Percentiles rank a stretch among this genome's conserved stretches.
Evolutionary conservation across 768 basidiomycete species (phyloP).

Genomic region (Collybiopsis luxurians): DNA sequence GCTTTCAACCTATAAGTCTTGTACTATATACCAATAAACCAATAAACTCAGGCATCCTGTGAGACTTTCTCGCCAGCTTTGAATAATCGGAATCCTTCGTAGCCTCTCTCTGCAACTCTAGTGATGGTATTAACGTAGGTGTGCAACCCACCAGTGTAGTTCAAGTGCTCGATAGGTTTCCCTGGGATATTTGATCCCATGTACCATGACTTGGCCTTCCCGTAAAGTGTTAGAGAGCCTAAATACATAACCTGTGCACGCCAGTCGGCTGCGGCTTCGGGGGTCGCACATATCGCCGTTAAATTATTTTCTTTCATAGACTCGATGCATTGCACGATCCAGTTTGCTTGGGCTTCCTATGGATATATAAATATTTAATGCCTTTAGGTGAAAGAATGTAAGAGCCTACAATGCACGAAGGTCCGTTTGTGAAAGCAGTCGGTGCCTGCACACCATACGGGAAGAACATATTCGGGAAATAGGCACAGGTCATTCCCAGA

Average conservation of each 20-base stretch:
- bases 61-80: too few species aligned
- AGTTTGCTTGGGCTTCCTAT: constrained; percentile 24
- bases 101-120: constrained; percentile 12
- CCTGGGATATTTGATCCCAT: constrained; percentile 14
- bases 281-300: background rate
- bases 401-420: constrained; percentile 4
- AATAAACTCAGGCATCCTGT: too few species aligned
- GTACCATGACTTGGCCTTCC: constrained; percentile 12
- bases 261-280: constrained; percentile 4
- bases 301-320: constrained; percentile 13
- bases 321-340: constrained; percentile 20
- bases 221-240: background rate
- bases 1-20: too few species aligned
- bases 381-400: too few species aligned
- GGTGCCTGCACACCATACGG: constrained; percentile 13
- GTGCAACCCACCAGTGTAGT: constrained; percentile 12
- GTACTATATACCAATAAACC: too few species aligned
- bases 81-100: constrained; percentile 11
- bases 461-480: constrained; percentile 18
- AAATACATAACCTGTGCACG: background rate
- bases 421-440: constrained; percentile 11
- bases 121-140: constrained; percentile 6
- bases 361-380: too few species aligned
- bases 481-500: constrained; percentile 13
- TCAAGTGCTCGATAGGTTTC: constrained; percentile 13